Percentiles rank a stretch among this genome's conserved stretches.
These are phyloP conservation scores for Amanita thiersii DNA, from an alignment of 768 basidiomycete genomes.

Conservation along the genomic window DNA sequence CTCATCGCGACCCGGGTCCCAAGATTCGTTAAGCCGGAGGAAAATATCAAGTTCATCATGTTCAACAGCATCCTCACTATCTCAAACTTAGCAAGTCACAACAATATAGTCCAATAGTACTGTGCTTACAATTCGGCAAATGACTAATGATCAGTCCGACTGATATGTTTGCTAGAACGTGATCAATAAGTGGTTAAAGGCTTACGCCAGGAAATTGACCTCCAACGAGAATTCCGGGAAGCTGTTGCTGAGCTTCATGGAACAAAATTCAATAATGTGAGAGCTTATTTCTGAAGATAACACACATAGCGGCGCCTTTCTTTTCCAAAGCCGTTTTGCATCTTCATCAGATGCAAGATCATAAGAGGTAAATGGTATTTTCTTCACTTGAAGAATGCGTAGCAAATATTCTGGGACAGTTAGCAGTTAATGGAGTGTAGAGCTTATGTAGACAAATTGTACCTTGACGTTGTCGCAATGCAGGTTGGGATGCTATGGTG, in stretches of 20 bases:
- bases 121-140: constrained; percentile 64
- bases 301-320: constrained; percentile 66
- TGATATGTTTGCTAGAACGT: constrained; percentile 1
- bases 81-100: constrained; percentile 2
- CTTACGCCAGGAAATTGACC: constrained; percentile 70
- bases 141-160: constrained; percentile 31
- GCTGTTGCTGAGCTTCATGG: constrained; percentile 65
- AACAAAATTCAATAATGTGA: constrained; percentile 1
- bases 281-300: constrained; percentile 8
- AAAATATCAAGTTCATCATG: constrained; percentile 63
- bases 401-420: constrained; percentile 60
- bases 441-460: background rate
- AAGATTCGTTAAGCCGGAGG: constrained; percentile 65
- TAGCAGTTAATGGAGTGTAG: background rate
- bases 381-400: constrained; percentile 79
- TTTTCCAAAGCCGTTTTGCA: constrained; percentile 73
- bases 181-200: constrained; percentile 11
- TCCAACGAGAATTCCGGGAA: constrained; percentile 80
- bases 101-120: constrained; percentile 8
- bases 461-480: constrained; percentile 77
- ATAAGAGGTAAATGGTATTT: constrained; percentile 73
- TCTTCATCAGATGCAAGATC: constrained; percentile 81
- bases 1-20: constrained; percentile 51
- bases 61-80: constrained; percentile 82
- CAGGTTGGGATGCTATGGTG: constrained; percentile 79